These are phyloP conservation scores for Alternaria arborescens DNA, from an alignment of 2,329 filamentous ascomycete genomes.

Conservation along the genomic window DNA sequence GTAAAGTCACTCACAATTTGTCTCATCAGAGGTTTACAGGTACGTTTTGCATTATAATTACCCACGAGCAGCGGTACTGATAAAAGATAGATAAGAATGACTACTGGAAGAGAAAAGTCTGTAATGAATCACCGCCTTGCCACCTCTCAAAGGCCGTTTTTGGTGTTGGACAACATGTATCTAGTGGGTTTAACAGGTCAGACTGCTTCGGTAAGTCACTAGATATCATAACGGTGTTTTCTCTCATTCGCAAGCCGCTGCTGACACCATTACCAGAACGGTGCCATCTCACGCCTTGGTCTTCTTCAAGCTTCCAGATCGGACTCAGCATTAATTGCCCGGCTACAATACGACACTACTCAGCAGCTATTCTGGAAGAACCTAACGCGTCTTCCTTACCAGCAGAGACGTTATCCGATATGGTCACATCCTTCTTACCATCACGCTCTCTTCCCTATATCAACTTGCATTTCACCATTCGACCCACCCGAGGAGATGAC, in stretches of 20 bases:
- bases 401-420: not conserved
- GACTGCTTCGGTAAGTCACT: conserved; percentile 10
- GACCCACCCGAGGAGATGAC: conserved; percentile 13
- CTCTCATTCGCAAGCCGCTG: not conserved
- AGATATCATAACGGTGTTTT: not conserved
- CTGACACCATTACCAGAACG: conserved; percentile 9
- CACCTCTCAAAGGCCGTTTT: not conserved
- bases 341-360: not conserved
- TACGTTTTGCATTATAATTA: not conserved
- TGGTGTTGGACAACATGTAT: conserved; percentile 15
- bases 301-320: conserved; percentile 21
- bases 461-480: not conserved
- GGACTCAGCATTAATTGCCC: not conserved
- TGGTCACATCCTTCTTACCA: conserved; percentile 8
- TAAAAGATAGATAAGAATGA: conserved; percentile 6
- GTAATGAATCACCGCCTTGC: not conserved
- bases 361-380: conserved; percentile 13
- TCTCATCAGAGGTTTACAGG: conserved; percentile 3
- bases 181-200: conserved; percentile 21
- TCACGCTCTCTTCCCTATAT: conserved; percentile 3
- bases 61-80: not conserved
- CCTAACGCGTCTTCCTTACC: not conserved
- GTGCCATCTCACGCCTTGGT: conserved; percentile 17
- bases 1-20: not conserved
- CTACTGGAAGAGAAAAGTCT: conserved; percentile 2